A percentile compares a stretch with the other conserved stretches of the same genome.
These are phyloP conservation scores for Conticribra weissflogii DNA, from an alignment of 108 stramenopile genomes.

Conservation along the genomic window DNA sequence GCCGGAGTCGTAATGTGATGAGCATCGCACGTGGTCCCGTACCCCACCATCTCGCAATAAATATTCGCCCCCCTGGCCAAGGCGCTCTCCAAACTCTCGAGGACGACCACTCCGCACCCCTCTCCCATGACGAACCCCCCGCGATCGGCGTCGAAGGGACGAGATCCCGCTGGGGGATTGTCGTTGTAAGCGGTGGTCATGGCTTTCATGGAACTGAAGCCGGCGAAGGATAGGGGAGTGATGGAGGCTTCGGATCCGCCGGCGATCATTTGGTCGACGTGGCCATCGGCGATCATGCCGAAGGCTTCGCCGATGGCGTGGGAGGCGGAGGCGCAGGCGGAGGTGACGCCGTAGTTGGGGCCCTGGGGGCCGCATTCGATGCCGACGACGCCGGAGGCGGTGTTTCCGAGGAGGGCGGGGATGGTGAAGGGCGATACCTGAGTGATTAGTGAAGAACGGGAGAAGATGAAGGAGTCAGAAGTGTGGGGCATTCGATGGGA, in stretches of 20 bases:
- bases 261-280: constrained; percentile 91
- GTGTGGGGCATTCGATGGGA: no score
- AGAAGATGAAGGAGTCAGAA: background rate
- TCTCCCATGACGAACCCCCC: constrained; percentile 99
- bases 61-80: constrained; percentile 92
- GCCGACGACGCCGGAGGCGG: constrained; percentile 92
- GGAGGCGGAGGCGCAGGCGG: constrained; percentile 92
- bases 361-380: constrained; percentile 91
- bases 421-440: constrained; percentile 95
- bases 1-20: constrained; percentile 98
- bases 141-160: constrained; percentile 94
- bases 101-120: constrained; percentile 94
- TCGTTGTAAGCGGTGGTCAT: constrained; percentile 92
- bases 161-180: constrained; percentile 80
- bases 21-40: constrained; percentile 96
- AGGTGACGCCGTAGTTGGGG: constrained; percentile 94
- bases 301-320: constrained; percentile 94
- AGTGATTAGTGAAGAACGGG: background rate
- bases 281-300: constrained; percentile 85
- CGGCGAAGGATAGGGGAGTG: constrained; percentile 90
- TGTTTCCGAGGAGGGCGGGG: constrained; percentile 93
- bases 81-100: constrained; percentile 93
- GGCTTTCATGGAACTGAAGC: constrained; percentile 95
- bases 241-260: constrained; percentile 95
- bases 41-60: constrained; percentile 93